These are phyloP conservation scores for Hexamita inflata DNA, from an alignment of 208 protist genomes.

Conservation along the genomic window DNA sequence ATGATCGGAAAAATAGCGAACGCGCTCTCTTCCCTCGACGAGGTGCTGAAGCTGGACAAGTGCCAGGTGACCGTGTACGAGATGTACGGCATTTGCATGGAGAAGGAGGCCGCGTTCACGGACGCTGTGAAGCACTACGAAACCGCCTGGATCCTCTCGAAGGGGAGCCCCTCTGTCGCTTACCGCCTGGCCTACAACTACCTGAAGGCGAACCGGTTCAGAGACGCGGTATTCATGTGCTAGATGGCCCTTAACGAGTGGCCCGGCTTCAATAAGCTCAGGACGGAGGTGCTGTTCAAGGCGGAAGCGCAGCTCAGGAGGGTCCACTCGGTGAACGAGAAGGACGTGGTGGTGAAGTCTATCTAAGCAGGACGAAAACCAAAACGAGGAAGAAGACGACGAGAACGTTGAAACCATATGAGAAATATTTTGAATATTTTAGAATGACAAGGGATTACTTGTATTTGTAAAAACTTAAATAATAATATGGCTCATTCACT, in stretches of 20 bases:
- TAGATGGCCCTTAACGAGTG: constrained; percentile 7
- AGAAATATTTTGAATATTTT: too few relatives aligned
- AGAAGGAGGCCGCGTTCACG: constrained; percentile 6
- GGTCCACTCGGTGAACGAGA: too few relatives aligned
- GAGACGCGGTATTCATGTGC: constrained; percentile 1
- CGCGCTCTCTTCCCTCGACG: not conserved
- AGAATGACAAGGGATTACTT: too few relatives aligned
- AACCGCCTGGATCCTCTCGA: not conserved
- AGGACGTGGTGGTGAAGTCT: too few relatives aligned
- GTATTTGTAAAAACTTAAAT: too few relatives aligned
- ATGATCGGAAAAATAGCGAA: constrained; percentile 15
- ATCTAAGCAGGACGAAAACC: too few relatives aligned
- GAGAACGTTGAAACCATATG: too few relatives aligned
- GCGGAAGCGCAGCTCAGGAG: not conserved
- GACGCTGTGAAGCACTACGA: constrained; percentile 11
- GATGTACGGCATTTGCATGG: not conserved
- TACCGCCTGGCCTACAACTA: constrained; percentile 21
- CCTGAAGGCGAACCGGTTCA: not conserved
- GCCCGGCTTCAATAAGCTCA: not conserved
- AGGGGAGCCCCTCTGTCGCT: not conserved
- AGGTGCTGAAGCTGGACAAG: not conserved
- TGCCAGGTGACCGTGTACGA: not conserved
- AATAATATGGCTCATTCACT: too few relatives aligned
- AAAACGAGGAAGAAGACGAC: too few relatives aligned
- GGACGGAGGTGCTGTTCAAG: constrained; percentile 1